Evolutionary conservation across 192 early-diverging fungal species (phyloP).

Genomic region (Gigaspora rosea): DNA sequence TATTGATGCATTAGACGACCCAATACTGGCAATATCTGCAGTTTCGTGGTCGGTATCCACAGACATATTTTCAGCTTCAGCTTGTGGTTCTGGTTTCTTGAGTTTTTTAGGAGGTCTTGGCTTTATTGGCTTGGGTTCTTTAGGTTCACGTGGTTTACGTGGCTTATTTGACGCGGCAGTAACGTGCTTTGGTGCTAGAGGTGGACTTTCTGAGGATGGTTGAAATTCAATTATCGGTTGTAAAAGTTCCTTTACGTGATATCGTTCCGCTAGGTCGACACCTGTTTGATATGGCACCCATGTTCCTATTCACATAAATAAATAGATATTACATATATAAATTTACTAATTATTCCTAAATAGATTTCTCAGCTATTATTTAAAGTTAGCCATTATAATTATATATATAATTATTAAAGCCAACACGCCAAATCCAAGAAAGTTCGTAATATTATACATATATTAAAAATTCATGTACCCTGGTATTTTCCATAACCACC

Average conservation of each 20-base stretch:
- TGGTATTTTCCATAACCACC: conserved; percentile 99
- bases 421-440: too few species aligned
- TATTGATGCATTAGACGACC: conserved; percentile 23
- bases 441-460: too few species aligned
- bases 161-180: conserved; percentile 51
- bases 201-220: conserved; percentile 54
- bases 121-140: conserved; percentile 38
- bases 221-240: conserved; percentile 82
- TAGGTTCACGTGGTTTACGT: conserved; percentile 45
- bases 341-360: background rate
- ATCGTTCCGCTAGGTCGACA: conserved; percentile 77
- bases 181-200: conserved; percentile 58
- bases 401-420: conserved; percentile 32
- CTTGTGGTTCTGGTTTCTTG: conserved; percentile 28
- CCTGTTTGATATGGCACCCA: conserved; percentile 90
- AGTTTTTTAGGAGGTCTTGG: conserved; percentile 35
- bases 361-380: background rate
- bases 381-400: background rate
- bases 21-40: conserved; percentile 36
- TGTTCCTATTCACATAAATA: conserved; percentile 40
- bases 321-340: conserved; percentile 13
- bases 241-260: conserved; percentile 72
- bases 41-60: conserved; percentile 30
- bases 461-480: conserved; percentile 62
- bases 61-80: conserved; percentile 5